Evolutionary conservation across 345 rosid genomes (phyloP).

Genomic region (Aquilaria sinensis): DNA sequence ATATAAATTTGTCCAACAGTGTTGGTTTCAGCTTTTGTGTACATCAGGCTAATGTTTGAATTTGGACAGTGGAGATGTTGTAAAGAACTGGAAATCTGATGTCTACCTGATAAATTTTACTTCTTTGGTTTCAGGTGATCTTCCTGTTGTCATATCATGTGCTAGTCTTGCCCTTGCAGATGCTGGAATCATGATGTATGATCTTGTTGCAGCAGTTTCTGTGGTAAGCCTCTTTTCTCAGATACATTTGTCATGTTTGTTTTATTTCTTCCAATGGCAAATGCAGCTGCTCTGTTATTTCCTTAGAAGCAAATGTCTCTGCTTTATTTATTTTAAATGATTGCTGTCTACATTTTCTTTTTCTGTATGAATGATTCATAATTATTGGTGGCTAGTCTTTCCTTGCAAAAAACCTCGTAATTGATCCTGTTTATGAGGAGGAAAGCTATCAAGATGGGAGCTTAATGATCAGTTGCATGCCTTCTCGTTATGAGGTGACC

Average conservation of each 20-base stretch:
- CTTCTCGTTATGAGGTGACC: conserved; percentile 82
- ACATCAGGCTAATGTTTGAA: neutral
- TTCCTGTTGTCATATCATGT: conserved; percentile 81
- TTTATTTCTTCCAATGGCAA: neutral
- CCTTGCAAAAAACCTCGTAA: conserved; percentile 67
- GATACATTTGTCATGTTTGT: neutral
- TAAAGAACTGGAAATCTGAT: neutral
- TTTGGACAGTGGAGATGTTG: neutral
- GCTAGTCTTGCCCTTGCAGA: conserved; percentile 98
- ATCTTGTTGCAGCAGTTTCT: conserved; percentile 86
- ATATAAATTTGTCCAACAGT: too few relatives aligned
- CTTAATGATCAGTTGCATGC: conserved; percentile 77
- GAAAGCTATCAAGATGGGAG: conserved; percentile 91
- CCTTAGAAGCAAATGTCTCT: too few relatives aligned
- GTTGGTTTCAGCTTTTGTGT: too few relatives aligned
- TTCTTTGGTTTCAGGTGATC: conserved; percentile 59
- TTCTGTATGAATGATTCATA: neutral
- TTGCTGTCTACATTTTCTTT: neutral
- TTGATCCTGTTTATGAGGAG: conserved; percentile 79
- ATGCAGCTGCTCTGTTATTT: too few relatives aligned
- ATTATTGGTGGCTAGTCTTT: conserved; percentile 44
- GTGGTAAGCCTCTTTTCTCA: conserved; percentile 45
- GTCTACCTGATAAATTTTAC: conserved; percentile 1
- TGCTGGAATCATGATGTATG: conserved; percentile 96
- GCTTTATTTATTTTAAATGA: neutral